Base-by-base conservation (phyloP, 352 stramenopile genomes). In the Globisporangium splendens region DNA sequence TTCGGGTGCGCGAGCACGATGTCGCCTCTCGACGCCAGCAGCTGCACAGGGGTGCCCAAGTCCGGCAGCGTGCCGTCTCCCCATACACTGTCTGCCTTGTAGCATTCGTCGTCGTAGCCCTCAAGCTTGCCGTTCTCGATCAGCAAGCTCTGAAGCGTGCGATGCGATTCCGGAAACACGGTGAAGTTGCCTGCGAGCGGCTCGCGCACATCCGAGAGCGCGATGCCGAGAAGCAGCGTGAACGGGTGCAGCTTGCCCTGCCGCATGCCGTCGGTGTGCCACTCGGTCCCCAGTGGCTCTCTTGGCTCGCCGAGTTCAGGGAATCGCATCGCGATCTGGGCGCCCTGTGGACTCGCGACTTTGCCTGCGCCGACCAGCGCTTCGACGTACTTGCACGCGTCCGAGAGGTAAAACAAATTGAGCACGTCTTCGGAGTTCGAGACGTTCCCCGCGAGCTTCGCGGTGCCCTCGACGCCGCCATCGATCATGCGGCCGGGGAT, bases 201-300 rank as follows among this genome's bases (percentile, higher is more conserved):
- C 44, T 83, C 76, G 1, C 63, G 65, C 38, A 86, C 73, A 21
- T 91, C 81, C 8, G 81, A 93, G n/a, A 93, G 65, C 39, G 83
- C 65, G 21, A 93, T 63, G n/a, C 83, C 81, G 0, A 78, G 63
- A 15, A 93, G 60, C 18, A 91, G 63, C 8, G 70, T 83, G 63
- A 91, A 93, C 17, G 83, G 83, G 46, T 91, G 81, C 28, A 74
- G 64, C 50, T 72, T 77, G 50, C 81, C 79, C 63, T 93, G 83
- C 1, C 81, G 73, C 83, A 93, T 90, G 33, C 81, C 83, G 48
- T 91, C 83, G 18, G 79, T 93, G 67, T 93, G 83, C 83, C 83
- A 93, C 61, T 93, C 81, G 3, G 77, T 90, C 15, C 83, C 83
- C 8, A 67, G 48, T 6, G 77, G 81, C 14, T 93, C 77, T 1